Conservation (phyloP, 2,329 filamentous ascomycete genomes). For the Gaeumannomyces tritici region DNA sequence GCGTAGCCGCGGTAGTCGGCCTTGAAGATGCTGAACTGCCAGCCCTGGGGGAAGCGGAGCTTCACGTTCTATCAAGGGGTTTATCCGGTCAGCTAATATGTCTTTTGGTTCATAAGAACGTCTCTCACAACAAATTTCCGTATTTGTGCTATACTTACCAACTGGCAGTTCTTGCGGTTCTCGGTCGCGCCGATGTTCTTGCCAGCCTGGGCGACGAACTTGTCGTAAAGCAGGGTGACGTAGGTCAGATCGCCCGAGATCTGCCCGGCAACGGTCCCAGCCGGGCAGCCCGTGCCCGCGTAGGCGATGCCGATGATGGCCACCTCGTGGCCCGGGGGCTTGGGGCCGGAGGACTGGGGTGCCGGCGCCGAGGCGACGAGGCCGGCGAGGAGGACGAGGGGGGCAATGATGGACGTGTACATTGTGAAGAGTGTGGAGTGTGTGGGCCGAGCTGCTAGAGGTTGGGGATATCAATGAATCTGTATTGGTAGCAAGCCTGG, state of each 20-base stretch:
- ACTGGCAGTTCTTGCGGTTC: conserved; percentile 42
- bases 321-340: conserved; percentile 15
- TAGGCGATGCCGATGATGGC: conserved; percentile 15
- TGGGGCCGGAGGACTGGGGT: conserved; percentile 3
- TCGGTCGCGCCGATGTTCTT: conserved; percentile 28
- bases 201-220: conserved; percentile 39
- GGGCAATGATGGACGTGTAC: background rate
- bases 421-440: background rate
- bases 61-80: too few species aligned
- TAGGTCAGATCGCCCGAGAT: conserved; percentile 17
- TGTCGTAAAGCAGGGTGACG: conserved; percentile 41
- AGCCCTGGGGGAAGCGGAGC: conserved; percentile 38
- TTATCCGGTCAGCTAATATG: too few species aligned
- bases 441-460: background rate
- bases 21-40: conserved; percentile 41
- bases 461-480: background rate
- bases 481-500: background rate
- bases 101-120: too few species aligned
- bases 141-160: too few species aligned
- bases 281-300: conserved; percentile 18
- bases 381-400: conserved; percentile 4
- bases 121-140: too few species aligned
- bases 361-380: conserved; percentile 6
- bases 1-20: conserved; percentile 43
- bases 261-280: conserved; percentile 13